These are phyloP conservation scores for Fraxinus sp. DNA, from an alignment of 305 asterid species.

Conservation along the genomic window DNA sequence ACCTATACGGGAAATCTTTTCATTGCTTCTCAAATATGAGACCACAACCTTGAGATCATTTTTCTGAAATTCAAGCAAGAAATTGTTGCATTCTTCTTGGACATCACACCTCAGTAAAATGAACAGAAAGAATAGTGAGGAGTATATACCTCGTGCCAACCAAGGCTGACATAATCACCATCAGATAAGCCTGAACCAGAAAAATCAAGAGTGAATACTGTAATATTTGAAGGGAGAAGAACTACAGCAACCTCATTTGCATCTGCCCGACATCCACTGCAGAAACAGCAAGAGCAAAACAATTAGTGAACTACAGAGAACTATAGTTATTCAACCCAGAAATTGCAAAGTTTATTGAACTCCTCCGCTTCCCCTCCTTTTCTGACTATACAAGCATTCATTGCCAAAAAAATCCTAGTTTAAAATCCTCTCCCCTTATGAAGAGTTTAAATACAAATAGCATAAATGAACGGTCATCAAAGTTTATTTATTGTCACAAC, in stretches of 20 bases:
- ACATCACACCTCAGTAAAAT: slow-evolving; percentile 3
- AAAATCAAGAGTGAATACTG: slow-evolving; percentile 89
- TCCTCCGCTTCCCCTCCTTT: background rate
- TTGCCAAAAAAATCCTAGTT: background rate
- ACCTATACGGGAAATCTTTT: slow-evolving; percentile 77
- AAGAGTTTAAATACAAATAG: background rate
- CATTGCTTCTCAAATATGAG: slow-evolving; percentile 74
- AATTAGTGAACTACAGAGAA: slow-evolving; percentile 7
- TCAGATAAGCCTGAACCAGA: slow-evolving; percentile 98
- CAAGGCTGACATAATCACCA: slow-evolving; percentile 94
- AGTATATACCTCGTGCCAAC: slow-evolving; percentile 88
- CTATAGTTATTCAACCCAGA: background rate
- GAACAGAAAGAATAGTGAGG: slow-evolving; percentile 21
- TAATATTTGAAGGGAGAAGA: slow-evolving; percentile 91
- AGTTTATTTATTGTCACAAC: background rate
- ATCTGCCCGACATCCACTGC: slow-evolving; percentile 99
- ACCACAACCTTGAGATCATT: slow-evolving; percentile 92
- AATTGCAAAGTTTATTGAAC: background rate
- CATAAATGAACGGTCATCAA: background rate
- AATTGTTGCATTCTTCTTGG: slow-evolving; percentile 9
- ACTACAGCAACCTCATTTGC: slow-evolving; percentile 98
- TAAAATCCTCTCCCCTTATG: background rate
- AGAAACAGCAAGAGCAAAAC: slow-evolving; percentile 25
- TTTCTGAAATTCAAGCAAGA: slow-evolving; percentile 55
- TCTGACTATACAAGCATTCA: background rate